Evolutionary conservation across 352 stramenopile species (phyloP), one percentile per base, ranked within the genome.

Genomic region (Globisporangium perplexum): DNA sequence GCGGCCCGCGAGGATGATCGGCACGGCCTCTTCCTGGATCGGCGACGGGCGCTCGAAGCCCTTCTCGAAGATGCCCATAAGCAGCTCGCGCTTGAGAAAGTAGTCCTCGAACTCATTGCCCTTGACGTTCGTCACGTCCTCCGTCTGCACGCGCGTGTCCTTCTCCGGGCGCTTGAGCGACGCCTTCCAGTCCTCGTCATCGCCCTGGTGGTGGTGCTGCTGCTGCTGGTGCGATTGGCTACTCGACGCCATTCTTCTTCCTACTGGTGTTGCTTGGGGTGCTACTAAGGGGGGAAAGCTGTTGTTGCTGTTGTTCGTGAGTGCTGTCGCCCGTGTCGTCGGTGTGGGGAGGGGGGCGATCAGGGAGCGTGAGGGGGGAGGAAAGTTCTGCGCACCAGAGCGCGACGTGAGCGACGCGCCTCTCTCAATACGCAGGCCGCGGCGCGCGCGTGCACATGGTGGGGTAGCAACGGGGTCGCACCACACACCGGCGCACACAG

Each of bases 11-110:
- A 99, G 66, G 53, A 99, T 98, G 61, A 99, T 98, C 18, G 97
- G 97, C 57, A 99, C 98, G 15, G 96, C 96, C 67, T 99, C 95
- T 74, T 99, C 96, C 66, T 99, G 98, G 62, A 99, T 98, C 15
- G 97, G 97, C 31, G 93, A 98, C 33, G 97, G 98, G 36, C 96
- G 96, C 66, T 99, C 97, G 69, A 99, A 99, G 23, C 97, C 97
- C 68, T 99, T 99, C 66, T 99, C 97, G 60, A 99, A 99, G 71
- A 99, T 99, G 51, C 96, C 97, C 96, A 99, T 99, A 24, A 99
- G 74, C 50, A 99, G 80, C 62, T 99, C 96, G 50, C 95, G 83
- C 77, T 99, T 99, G 53, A 99, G 83, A 64, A 98, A 99, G 71
- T 99, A 99, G 71, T 99, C 97, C 85, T 99, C 96, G 77, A 99